Evolutionary conservation across 140 eudicot species (phyloP), one percentile per base, ranked within the genome.

Genomic region (Flaveria floridana): DNA sequence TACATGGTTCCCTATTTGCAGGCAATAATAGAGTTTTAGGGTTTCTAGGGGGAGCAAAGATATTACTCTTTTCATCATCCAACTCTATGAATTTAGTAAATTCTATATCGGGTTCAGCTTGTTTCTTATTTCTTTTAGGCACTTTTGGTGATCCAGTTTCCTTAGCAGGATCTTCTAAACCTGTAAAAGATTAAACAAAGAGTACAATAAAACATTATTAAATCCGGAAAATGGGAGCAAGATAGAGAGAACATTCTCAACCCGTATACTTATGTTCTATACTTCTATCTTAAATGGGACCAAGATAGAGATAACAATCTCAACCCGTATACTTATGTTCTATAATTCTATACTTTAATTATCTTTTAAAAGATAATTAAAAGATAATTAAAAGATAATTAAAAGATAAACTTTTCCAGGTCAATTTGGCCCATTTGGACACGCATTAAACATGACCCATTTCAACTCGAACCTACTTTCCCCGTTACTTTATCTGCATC

Each of bases 41-140:
- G 68, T 94, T 90, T 86, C 90, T 94, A 50, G 99, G 99, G 48
- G 91, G 99, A 26, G 87, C 87, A 77, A 94, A 88, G 48, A 81
- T 41, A 69, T 78, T 80, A 55, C 83, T 57, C 42, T 76, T 2
- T n/a, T 80, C 80, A 34, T 16, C 16, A 28, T 88, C 95, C 52
- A 52, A 76, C 30, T 85, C 89, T 77, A 88, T 65, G n/a, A 86
- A 83, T 72, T 82, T 83, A 12, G 79, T 73, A 71, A 94, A 90
- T 23, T 88, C 96, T n/a, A 94, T 86, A 59, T 94, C 95, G 6
- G 74, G 72, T 67, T 87, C 94, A 41, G 82, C 82, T 83, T 83
- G 82, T 78, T 90, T 90, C 72, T 83, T 94, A 55, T 18, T 84
- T 79, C 75, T 88, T 80, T 85, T 88, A 25, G 87, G 73, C 48